A percentile compares a stretch with the other conserved stretches of the same genome.
phyloP scores from a whole-genome alignment of 2,329 filamentous ascomycete genomes.

The Cladosporium sp. region DNA sequence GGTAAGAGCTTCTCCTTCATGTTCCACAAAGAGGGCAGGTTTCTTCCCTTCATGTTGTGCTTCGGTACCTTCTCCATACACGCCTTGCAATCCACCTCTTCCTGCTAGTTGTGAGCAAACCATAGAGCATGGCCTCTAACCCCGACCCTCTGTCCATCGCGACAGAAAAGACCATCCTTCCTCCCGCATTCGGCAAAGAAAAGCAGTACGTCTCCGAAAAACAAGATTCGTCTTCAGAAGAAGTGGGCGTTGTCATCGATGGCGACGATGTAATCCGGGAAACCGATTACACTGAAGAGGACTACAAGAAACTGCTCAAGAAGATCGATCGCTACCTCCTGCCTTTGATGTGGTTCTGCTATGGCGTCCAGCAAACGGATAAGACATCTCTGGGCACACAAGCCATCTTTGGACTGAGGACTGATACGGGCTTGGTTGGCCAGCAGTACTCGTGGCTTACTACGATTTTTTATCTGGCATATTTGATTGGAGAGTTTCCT shows the following conservation, averaged over 20 bases:
- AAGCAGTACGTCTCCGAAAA: conserved; percentile 1
- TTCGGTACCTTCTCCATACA: neutral
- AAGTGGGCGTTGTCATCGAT: conserved; percentile 12
- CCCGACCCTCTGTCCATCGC: conserved; percentile 8
- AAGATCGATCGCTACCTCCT: conserved; percentile 46
- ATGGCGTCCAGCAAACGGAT: conserved; percentile 48
- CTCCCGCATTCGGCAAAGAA: conserved; percentile 7
- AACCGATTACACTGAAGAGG: conserved; percentile 24
- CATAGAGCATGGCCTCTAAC: neutral
- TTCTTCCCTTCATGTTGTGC: neutral
- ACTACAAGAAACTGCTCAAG: conserved; percentile 25
- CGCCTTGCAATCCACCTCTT: neutral
- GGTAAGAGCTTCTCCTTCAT: neutral
- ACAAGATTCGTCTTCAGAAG: conserved; percentile 1
- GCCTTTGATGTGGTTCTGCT: conserved; percentile 47
- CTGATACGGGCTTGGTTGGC: conserved; percentile 36
- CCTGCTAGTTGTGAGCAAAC: neutral
- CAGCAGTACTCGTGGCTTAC: conserved; percentile 40
- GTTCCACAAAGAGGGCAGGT: neutral
- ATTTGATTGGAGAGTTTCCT: conserved; percentile 35
- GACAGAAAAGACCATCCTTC: conserved; percentile 3
- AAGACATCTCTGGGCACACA: conserved; percentile 37
- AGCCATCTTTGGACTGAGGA: conserved; percentile 50
- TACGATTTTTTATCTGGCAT: conserved; percentile 42
- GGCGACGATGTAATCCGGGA: conserved; percentile 19